Evolutionary conservation across 192 early-diverging fungal species (phyloP), one percentile per base, ranked within the genome.

Genomic region (Lobosporangium transversale): DNA sequence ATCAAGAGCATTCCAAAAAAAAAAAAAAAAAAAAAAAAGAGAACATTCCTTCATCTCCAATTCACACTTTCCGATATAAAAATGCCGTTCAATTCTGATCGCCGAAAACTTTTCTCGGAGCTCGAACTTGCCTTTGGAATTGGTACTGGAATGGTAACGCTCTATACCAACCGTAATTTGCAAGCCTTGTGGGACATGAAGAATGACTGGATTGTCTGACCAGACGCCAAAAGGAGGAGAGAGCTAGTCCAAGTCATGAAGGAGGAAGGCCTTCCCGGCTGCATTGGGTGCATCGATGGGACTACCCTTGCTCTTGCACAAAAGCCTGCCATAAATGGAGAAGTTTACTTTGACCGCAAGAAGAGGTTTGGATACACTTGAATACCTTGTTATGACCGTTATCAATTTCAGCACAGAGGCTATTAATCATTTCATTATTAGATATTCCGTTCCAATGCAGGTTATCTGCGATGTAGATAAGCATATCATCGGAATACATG

Each of bases 241-340:
- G 55, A 58, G 26, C 17, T 40, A 12, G 32, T 32, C 55, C 55
- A 42, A 58, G 35, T 36, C 11, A 58, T 58, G 55, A 15, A 37
- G 20, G 37, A 29, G 9, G 55, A 58, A 58, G 55, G 55, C 35
- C 42, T 58, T 35, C 55, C 55, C 26, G 57, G 57, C 9, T 58
- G 57, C n/a, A 21, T 58, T 43, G 57, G 57, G 26, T 58, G 42
- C 40, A 58, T 58, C 30, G 57, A 58, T 29, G 37, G 57, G 42
- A 58, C 57, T 43, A 58, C 42, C 23, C 11, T 58, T 44, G 26
- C 42, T 24, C 42, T 44, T 12, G 23, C 37, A 8, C 57, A 58
- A 29, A 58, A 58, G 30, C 57, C 57, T 44, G 42, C 42, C 29
- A n/a, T 40, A 12, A 7, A 58, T 35, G 55, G 55, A 10, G 55